Conservation (phyloP, 805 yeast species). For the Lipomyces chichibuensis region DNA sequence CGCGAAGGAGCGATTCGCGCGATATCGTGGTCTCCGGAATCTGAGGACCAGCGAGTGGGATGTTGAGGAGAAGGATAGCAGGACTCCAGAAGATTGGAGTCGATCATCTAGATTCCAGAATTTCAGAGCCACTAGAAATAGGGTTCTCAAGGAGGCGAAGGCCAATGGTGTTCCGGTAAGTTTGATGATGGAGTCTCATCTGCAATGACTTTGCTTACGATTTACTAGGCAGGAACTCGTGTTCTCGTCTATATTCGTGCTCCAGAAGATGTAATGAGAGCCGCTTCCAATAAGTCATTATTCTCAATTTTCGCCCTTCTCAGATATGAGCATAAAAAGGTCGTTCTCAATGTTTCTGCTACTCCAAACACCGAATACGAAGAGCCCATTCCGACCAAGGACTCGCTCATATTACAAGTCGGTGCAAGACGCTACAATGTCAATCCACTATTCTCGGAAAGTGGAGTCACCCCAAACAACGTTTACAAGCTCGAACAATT, state of each 20-base stretch:
- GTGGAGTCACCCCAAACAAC: constrained; percentile 73
- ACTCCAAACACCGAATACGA: constrained; percentile 90
- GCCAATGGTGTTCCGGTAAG: constrained; percentile 38
- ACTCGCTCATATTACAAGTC: constrained; percentile 79
- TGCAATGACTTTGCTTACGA: not conserved
- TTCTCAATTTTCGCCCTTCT: constrained; percentile 73
- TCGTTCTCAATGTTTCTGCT: constrained; percentile 79
- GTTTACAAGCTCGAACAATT: constrained; percentile 86
- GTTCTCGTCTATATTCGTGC: constrained; percentile 60
- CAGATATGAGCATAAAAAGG: constrained; percentile 82
- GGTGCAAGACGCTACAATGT: constrained; percentile 89
- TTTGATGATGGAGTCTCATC: not conserved
- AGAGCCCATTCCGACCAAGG: constrained; percentile 82
- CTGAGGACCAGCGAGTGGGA: constrained; percentile 85
- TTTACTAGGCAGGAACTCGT: constrained; percentile 62
- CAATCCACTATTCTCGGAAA: constrained; percentile 80
- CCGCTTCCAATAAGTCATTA: constrained; percentile 56
- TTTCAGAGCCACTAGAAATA: constrained; percentile 74
- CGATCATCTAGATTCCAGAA: constrained; percentile 74
- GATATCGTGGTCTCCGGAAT: constrained; percentile 87
- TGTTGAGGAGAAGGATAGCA: constrained; percentile 75
- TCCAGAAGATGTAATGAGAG: constrained; percentile 57
- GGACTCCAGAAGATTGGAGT: constrained; percentile 77
- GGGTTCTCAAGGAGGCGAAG: constrained; percentile 61
- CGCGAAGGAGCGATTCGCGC: constrained; percentile 71